Evolutionary conservation across 2,329 filamentous ascomycete genomes (phyloP), one percentile per base, ranked within the genome.

Genomic region (Dothistroma pini): DNA sequence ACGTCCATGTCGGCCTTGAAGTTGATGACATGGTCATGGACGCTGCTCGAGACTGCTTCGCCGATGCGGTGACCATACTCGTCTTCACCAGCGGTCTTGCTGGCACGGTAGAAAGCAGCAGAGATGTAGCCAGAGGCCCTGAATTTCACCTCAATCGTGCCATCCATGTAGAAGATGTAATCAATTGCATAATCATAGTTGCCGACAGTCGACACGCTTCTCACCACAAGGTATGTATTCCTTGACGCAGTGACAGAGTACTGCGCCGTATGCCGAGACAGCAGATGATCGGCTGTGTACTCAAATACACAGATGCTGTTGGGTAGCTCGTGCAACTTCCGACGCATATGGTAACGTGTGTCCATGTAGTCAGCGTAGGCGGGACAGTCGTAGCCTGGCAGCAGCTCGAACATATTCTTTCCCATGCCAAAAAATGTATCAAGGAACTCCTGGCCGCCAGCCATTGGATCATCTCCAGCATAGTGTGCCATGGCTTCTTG

Each of bases 231-330:
- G 61, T 70, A 75, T 4, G 72, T 73, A 59, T 73, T 83, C 68
- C 81, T 81, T 14, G 79, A 80, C 0, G 77, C 76, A 1, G 75
- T 74, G 1, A 80, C 76, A 60, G 80, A 77, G 5, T 71, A 71
- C 16, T 63, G 61, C 0, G 77, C 75, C 16, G 74, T 76, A 68
- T 85, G 83, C 0, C 83, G 76, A 54, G 78, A 76, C 1, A 85
- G 77, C 1, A 82, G 78, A 65, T 78, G 80, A 48, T 80, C 80
- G 0, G 79, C 72, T 16, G 80, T 79, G 56, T 75, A 77, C 68
- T 86, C 83, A 61, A 85, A 85, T 31, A 85, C 60, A 66, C 84
- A 87, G 48, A 87, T 78, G 60, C 78, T 80, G 68, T 82, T 78
- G 1, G 69, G 70, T 21, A 63, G 63, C 1, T 74, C 72, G 57